A percentile compares a stretch with the other conserved stretches of the same genome.
These are phyloP conservation scores for Globisporangium alternatum DNA, from an alignment of 352 stramenopile genomes.

Conservation along the genomic window DNA sequence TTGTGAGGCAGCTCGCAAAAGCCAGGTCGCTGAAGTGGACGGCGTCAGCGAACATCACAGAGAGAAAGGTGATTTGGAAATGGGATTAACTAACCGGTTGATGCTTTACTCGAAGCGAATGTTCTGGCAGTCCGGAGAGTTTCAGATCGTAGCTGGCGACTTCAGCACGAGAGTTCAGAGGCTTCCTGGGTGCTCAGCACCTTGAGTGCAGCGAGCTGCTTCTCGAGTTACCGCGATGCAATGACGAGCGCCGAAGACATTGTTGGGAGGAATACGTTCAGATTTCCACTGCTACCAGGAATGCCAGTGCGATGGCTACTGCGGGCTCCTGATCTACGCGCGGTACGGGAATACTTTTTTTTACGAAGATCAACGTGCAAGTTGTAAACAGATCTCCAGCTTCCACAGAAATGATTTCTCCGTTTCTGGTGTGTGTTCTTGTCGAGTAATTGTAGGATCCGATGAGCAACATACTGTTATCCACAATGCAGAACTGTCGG, in stretches of 20 bases:
- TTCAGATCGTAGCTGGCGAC: not conserved
- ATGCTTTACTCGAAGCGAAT: not conserved
- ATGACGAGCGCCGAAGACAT: not conserved
- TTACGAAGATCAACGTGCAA: no score
- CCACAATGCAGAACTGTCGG: no score
- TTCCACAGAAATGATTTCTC: no score
- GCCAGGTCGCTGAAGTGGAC: not conserved
- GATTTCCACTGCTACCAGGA: no score
- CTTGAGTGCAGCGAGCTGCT: not conserved
- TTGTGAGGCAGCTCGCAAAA: not conserved
- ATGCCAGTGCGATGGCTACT: conserved; percentile 75
- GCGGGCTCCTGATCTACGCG: conserved; percentile 87
- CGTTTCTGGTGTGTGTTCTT: no score
- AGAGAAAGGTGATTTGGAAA: not conserved
- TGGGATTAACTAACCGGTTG: no score
- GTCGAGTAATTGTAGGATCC: no score
- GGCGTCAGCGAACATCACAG: not conserved
- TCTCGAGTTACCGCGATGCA: not conserved
- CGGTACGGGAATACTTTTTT: no score
- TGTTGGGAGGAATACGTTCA: no score
- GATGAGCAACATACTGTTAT: no score
- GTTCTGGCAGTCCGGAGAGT: no score
- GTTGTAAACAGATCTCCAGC: no score
- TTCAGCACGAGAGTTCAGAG: not conserved
- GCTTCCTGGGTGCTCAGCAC: not conserved